Base-by-base conservation (phyloP, 148 eudicot genomes). In the Fagopyrum esculentum region DNA sequence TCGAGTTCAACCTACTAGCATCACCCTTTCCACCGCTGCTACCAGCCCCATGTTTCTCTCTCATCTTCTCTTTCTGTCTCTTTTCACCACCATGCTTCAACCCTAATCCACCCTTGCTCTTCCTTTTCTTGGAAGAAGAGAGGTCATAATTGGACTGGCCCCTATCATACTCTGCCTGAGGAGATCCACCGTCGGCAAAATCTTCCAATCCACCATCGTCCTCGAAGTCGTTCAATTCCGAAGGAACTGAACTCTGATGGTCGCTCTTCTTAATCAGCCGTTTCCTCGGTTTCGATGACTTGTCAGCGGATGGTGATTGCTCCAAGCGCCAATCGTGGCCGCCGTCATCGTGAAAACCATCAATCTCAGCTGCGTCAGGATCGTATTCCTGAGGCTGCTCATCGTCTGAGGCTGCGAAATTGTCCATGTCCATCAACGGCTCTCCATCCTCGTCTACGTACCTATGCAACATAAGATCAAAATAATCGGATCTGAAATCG, bases 381-480 rank as follows among this genome's bases (percentile, higher is more conserved):
- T 74, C 87, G 15, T 74, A 64, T 13, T 16, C 71, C 71, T 47
- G 81, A 35, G 70, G 80, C 49, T 77, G 79, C 13, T 85, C 91
- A 9, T 79, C 85, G 76, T 92, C 98, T 13, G 97, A 90, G 74
- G 83, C 87, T 11, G 85, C 50, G 45, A 64, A 64, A 9, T 90
- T 95, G 19, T 91, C 97, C 72, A 75, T 83, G 64, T 90, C 86
- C 86, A 90, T 81, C 89, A 93, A 81, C 0, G 93, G 88, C 81
- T 93, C 90, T 35, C 97, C 98, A 16, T 93, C 98, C 69, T 88
- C 98, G 45, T 92, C 97, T 19, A 87, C 83, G 60, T 86, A 84
- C 79, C 98, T 94, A 78, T 3, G 29, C 8, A 19, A 29, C 26
- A 26, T 10, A 73, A 26, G 73, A 17, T 1, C 12, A 3, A 45